Conservation (phyloP, 306 rosid genomes). For the Hippophae rhamnoides region DNA sequence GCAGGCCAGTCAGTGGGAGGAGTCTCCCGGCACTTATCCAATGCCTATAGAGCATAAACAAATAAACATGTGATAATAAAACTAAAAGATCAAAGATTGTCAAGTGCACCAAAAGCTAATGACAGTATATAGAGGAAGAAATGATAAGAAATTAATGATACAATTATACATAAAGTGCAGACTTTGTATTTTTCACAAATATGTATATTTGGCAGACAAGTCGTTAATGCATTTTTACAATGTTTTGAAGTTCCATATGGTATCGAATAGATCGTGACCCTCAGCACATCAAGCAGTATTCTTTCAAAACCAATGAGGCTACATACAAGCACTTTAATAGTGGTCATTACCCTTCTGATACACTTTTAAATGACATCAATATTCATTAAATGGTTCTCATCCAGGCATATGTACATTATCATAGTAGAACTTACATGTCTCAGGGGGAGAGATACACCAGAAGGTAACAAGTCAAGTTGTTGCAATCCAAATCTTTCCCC, state of each 20-base stretch:
- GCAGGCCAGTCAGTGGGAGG: constrained; percentile 96
- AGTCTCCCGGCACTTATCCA: constrained; percentile 91
- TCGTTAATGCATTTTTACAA: too few species aligned
- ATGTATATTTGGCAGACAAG: not conserved
- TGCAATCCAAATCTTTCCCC: constrained; percentile 93
- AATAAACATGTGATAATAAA: constrained; percentile 6
- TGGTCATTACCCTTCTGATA: not conserved
- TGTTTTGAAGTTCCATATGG: not conserved
- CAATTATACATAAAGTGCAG: not conserved
- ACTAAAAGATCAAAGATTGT: constrained; percentile 1
- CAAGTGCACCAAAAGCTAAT: too few species aligned
- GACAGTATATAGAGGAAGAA: constrained; percentile 1
- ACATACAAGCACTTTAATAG: not conserved
- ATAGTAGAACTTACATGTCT: constrained; percentile 62
- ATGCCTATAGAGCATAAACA: constrained; percentile 54
- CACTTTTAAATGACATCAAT: not conserved
- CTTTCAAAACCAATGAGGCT: not conserved
- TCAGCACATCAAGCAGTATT: not conserved
- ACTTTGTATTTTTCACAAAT: not conserved
- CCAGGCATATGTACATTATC: not conserved
- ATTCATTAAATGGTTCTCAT: not conserved
- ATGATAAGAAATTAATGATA: not conserved
- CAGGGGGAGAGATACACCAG: constrained; percentile 87
- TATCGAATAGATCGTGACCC: constrained; percentile 12
- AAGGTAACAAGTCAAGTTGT: constrained; percentile 88